Conservation (phyloP, 768 basidiomycete genomes). For the Phanerodontia chrysosporium region DNA sequence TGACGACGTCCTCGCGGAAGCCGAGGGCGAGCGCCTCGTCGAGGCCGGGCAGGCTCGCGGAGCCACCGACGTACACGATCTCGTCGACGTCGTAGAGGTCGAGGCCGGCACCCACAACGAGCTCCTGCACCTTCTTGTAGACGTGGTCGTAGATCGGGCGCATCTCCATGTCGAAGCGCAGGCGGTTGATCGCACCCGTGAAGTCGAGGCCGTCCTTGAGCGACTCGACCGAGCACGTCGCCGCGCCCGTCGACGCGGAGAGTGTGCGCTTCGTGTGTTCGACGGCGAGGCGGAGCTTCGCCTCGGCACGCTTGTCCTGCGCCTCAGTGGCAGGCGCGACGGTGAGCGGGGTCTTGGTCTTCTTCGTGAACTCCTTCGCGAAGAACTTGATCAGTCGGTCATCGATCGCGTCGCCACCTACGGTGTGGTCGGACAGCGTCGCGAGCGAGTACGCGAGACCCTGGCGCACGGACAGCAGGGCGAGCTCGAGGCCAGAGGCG, state of each 20-base stretch:
- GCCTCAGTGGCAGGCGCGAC: conserved; percentile 55
- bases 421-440: conserved; percentile 37
- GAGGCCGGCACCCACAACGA: conserved; percentile 47
- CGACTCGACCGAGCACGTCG: conserved; percentile 89
- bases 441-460: conserved; percentile 69
- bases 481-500: conserved; percentile 62
- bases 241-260: conserved; percentile 80
- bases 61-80: conserved; percentile 77
- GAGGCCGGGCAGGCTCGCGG: conserved; percentile 69
- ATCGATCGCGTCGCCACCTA: conserved; percentile 75
- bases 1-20: conserved; percentile 58
- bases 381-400: conserved; percentile 86
- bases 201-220: conserved; percentile 93
- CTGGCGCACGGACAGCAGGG: conserved; percentile 68
- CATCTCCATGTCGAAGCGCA: conserved; percentile 44
- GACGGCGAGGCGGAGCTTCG: conserved; percentile 89
- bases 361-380: conserved; percentile 94
- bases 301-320: conserved; percentile 79
- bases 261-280: conserved; percentile 95
- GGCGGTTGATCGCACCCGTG: conserved; percentile 61
- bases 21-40: conserved; percentile 54
- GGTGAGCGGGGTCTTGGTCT: conserved; percentile 73
- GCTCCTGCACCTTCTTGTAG: conserved; percentile 42
- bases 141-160: conserved; percentile 58
- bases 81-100: conserved; percentile 73